phyloP scores from a whole-genome alignment of 2,329 filamentous ascomycete genomes.

The Fusarium pseudonygamai region DNA sequence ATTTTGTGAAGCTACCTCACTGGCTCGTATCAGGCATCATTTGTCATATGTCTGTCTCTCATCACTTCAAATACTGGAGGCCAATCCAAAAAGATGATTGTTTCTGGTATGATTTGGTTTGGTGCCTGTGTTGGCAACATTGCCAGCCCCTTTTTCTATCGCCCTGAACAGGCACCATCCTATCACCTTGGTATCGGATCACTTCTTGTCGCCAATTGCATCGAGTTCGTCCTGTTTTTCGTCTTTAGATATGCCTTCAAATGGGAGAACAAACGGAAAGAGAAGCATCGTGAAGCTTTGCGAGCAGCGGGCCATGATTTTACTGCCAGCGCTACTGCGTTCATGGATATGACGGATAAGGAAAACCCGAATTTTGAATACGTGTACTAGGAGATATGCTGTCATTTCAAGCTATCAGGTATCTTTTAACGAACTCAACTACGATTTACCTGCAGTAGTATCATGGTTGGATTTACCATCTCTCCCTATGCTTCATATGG shows the following conservation, averaged over 20 bases:
- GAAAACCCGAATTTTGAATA: conserved; percentile 56
- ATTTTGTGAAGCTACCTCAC: conserved; percentile 43
- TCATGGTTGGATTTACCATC: background rate
- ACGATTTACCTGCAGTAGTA: no score
- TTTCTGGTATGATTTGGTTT: conserved; percentile 69
- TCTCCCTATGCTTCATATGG: background rate
- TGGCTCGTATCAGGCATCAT: conserved; percentile 53
- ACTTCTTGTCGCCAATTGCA: conserved; percentile 53
- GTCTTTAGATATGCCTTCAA: conserved; percentile 51
- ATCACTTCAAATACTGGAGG: conserved; percentile 62
- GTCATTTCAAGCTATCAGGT: background rate
- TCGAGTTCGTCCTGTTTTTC: conserved; percentile 52
- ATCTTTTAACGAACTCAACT: background rate
- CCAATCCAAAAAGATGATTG: conserved; percentile 71
- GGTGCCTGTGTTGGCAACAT: conserved; percentile 70
- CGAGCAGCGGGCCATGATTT: conserved; percentile 38
- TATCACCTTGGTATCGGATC: conserved; percentile 54
- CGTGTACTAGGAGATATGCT: conserved; percentile 46
- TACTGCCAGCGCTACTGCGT: conserved; percentile 51
- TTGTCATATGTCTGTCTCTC: conserved; percentile 54
- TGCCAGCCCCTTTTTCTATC: conserved; percentile 70
- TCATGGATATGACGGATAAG: conserved; percentile 54
- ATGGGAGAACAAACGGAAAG: conserved; percentile 53
- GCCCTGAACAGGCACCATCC: conserved; percentile 57
- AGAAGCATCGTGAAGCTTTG: conserved; percentile 46